These are phyloP conservation scores for Linum trigynum DNA, from an alignment of 345 rosid genomes.

Conservation along the genomic window DNA sequence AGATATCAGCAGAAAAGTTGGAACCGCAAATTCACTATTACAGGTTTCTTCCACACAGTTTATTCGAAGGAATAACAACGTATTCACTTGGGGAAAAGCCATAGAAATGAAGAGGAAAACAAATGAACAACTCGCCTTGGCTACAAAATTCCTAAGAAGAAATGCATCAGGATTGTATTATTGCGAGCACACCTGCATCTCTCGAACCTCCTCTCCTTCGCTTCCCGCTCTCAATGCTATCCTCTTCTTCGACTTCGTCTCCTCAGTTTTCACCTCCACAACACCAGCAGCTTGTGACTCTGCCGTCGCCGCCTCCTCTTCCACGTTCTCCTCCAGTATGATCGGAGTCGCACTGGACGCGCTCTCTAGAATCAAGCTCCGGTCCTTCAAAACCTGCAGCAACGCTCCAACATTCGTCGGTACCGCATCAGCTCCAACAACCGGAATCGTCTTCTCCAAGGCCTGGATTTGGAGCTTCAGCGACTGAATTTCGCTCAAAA, in stretches of 20 bases:
- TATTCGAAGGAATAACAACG: not conserved
- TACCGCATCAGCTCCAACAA: conserved; percentile 17
- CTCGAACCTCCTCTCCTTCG: conserved; percentile 79
- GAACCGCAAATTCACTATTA: too few relatives aligned
- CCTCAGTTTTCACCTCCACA: conserved; percentile 21
- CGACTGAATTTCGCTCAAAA: conserved; percentile 44
- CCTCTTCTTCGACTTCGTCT: conserved; percentile 1
- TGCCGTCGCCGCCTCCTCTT: conserved; percentile 25
- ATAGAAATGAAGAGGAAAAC: too few relatives aligned
- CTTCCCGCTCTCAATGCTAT: conserved; percentile 53
- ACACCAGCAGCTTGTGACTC: conserved; percentile 1
- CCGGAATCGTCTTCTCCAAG: conserved; percentile 32
- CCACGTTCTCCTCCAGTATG: conserved; percentile 36
- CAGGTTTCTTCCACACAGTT: too few relatives aligned
- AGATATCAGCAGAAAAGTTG: not conserved
- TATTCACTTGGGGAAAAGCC: not conserved
- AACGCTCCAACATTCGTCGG: conserved; percentile 37
- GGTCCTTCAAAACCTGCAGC: conserved; percentile 54
- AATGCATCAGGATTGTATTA: conserved; percentile 8
- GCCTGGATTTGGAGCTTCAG: conserved; percentile 52
- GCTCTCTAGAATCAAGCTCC: conserved; percentile 47
- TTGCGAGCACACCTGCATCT: conserved; percentile 75
- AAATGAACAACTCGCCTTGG: conserved; percentile 36
- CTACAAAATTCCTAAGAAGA: conserved; percentile 20
- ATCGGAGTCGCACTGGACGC: conserved; percentile 33